Base-by-base conservation (phyloP, 2,329 filamentous ascomycete species). In the Simplicillium sp. region DNA sequence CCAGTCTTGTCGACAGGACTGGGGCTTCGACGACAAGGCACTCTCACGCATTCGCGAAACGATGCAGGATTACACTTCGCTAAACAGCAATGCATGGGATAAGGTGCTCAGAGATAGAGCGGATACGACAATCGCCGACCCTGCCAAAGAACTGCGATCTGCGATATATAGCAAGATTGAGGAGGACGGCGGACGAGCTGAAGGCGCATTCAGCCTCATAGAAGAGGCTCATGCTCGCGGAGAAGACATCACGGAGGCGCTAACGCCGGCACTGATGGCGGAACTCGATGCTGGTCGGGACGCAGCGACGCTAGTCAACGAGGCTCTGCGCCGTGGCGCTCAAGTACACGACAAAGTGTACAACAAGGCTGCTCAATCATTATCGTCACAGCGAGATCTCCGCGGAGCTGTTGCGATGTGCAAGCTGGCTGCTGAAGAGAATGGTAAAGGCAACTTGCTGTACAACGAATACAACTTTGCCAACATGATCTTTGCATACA, bases 381-480 rank as follows among this genome's bases (percentile, higher is more conserved):
- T 64, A 11, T 47, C 51, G 4, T 48, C 50, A 3, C 48, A 48
- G 12, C 58, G 61, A 6, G 48, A 59, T 20, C 51, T 55, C 4
- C 41, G 44, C 8, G 57, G 54, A 3, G 56, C 61, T 5, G 50
- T 57, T 8, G 44, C 46, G 4, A 49, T 67, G 37, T 64, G 62
- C 37, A 48, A 58, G 29, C 36, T 56, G n/a, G 62, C 61, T 4
- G 61, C 62, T 14, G 46, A 53, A 9, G 50, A 58, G 42, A 64
- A 65, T 37, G 64, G 62, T 31, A 46, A 53, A 15, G 58, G 59
- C 11, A 51, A 61, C 32, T 45, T 61, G 20, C 50, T 58, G 31
- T 66, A 63, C 48, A 62, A 49, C 46, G 50, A 57, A 36, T 54
- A 54, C 48, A 66, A 63, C 44, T 67, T 67, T 48, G 44, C 55